Evolutionary conservation across 108 stramenopile genomes (phyloP).

Genomic region (Stephanodiscus minutulus): DNA sequence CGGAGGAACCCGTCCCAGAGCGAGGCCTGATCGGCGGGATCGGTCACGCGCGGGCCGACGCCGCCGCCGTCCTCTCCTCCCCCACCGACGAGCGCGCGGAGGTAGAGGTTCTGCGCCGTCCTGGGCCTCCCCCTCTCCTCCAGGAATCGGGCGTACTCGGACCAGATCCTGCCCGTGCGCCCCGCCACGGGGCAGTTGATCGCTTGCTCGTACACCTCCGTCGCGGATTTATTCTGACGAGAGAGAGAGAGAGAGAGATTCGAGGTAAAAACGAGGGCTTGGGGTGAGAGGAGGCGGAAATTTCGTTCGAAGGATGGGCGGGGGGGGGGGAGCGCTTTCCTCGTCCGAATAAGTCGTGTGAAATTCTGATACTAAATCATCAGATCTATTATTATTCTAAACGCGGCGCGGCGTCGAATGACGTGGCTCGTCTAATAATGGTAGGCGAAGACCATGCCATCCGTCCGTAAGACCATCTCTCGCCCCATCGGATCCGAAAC

Average conservation of each 20-base stretch:
- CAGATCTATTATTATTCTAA: slow-evolving; percentile 32
- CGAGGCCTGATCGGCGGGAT: slow-evolving; percentile 65
- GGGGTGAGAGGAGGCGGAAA: neutral
- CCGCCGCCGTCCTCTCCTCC: slow-evolving; percentile 4
- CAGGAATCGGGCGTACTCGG: slow-evolving; percentile 78
- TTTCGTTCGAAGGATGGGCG: neutral
- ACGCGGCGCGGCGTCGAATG: too few species aligned
- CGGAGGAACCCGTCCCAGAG: slow-evolving; percentile 86
- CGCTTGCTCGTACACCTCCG: slow-evolving; percentile 85
- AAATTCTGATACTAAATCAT: slow-evolving; percentile 4
- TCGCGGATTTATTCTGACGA: slow-evolving; percentile 73
- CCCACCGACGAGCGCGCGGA: slow-evolving; percentile 72
- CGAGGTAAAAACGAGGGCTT: slow-evolving; percentile 9
- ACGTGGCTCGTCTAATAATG: slow-evolving; percentile 7
- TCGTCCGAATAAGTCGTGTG: neutral
- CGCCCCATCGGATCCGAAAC: too few species aligned
- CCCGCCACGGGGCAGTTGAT: slow-evolving; percentile 70
- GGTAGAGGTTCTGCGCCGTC: slow-evolving; percentile 78
- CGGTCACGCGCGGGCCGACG: slow-evolving; percentile 41
- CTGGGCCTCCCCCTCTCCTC: slow-evolving; percentile 69
- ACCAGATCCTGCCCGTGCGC: slow-evolving; percentile 66
- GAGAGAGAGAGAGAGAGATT: neutral
- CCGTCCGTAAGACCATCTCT: neutral
- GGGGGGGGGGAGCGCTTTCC: neutral
- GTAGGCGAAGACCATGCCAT: neutral